Evolutionary conservation across 2,329 filamentous ascomycete species (phyloP), one percentile per base, ranked within the genome.

Genomic region (Pseudogymnoascus sp.): DNA sequence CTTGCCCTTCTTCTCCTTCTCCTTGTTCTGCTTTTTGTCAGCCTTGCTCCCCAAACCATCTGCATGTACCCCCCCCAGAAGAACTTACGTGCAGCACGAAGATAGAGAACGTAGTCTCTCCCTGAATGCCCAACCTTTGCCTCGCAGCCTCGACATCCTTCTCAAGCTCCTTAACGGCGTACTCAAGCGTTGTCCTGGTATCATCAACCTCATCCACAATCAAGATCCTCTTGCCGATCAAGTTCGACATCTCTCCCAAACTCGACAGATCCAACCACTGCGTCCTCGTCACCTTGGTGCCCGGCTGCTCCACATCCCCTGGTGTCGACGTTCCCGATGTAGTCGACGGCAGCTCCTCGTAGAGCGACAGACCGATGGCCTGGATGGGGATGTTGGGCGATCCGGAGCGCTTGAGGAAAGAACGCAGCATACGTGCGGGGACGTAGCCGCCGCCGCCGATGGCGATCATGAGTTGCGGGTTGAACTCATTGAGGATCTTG

Each of bases 401-500:
- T 69, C 89, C 91, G 64, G 90, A 83, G 74, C 86, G 85, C 83
- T 96, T 97, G 76, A 99, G 89, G 82, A 99, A 99, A 17, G 94
- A 97, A 66, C 94, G 91, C 67, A 99, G 85, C 76, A 99, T 99
- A 71, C 94, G 90, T 51, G 94, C 94, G 65, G 94, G 94, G 41
- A 99, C 92, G 77, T 97, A 99, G 71, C 94, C 94, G 71, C 94
- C 94, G 67, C 94, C 94, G 71, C 94, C 94, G 75, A 97, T 97
- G 74, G 94, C 94, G 76, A 99, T 96, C 84, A 99, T 96, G 70
- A 99, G 89, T 76, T 96, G 91, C 39, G 94, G 94, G 74, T 91
- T 84, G 82, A 96, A 92, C 13, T 90, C 85, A 74, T 87, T 80
- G 70, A 99, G 86, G 75, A 97, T 95, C 70, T 81, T 80, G 66